Conservation (phyloP, 345 rosid species). For the Brassica nigra region DNA sequence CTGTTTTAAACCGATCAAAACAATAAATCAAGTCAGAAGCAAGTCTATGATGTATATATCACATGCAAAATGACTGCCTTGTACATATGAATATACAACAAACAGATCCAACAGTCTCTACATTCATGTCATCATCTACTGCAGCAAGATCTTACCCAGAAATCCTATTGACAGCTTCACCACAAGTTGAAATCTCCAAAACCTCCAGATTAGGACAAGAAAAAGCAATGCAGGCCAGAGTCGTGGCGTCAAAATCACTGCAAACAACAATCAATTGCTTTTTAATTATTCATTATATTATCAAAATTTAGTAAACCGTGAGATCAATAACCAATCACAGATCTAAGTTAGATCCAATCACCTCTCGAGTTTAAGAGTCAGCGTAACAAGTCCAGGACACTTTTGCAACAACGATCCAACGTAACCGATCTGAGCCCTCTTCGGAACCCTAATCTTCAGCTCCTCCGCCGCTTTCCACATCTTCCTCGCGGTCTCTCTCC, state of each 20-base stretch:
- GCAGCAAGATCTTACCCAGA: conserved; percentile 62
- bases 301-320: conserved; percentile 4
- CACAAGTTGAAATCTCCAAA: conserved; percentile 70
- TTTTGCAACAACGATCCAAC: conserved; percentile 86
- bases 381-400: conserved; percentile 71
- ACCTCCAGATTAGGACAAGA: conserved; percentile 87
- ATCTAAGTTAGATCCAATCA: conserved; percentile 52
- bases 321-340: conserved; percentile 2
- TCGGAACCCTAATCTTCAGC: conserved; percentile 76
- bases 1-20: background rate
- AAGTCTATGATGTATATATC: background rate
- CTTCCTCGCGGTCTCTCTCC: conserved; percentile 79
- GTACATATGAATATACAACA: background rate
- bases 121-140: background rate
- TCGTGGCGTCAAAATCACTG: conserved; percentile 90
- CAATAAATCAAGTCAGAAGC: background rate
- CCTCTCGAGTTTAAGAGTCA: conserved; percentile 84
- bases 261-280: conserved; percentile 21
- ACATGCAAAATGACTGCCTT: background rate
- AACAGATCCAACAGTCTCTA: conserved; percentile 11
- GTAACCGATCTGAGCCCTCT: conserved; percentile 64
- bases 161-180: conserved; percentile 69
- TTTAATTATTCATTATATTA: background rate
- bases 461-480: conserved; percentile 91
- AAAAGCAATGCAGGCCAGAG: conserved; percentile 93